Base-by-base conservation (phyloP, 495 filamentous ascomycete species). In the Daldinia concentrica region DNA sequence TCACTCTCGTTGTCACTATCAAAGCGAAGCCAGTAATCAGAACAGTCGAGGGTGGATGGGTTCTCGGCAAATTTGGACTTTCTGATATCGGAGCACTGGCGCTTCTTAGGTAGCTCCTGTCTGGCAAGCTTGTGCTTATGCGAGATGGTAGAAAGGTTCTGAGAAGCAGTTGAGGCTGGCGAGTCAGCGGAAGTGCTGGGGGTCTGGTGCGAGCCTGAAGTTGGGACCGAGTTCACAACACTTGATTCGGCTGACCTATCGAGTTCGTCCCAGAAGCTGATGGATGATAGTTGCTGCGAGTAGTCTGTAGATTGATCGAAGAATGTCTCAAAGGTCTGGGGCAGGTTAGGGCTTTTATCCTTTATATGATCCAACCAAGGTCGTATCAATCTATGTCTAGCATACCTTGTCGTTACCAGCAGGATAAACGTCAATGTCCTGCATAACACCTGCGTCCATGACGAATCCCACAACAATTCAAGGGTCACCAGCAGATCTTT, bases 381-480 rank as follows among this genome's bases (percentile, higher is more conserved):
- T 64, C 36, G 32, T 36, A 65, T 63, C 27, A 64, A 61, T 61
- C 50, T 59, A 50, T 22, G 39, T 55, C 24, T 34, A 12, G 60
- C 68, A 62, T 73, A 74, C 66, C 74, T 69, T 66, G 64, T 71
- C 72, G 71, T 71, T 75, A 71, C 74, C 70, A 62, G 76, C 68
- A 62, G 76, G 74, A 70, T 76, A 76, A 71, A 73, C 74, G 74
- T 78, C 76, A 58, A 76, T 78, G 74, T 78, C 76, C 71, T 78
- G 76, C 74, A 78, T 78, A 71, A 72, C 73, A 78, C 76, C 68
- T 78, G 76, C 66, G 74, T 78, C 76, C 76, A 78, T 78, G 76
- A 78, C 76, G 76, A 76, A 71, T 70, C 68, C 69, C 74, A 70
- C 69, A 54, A 58, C 54, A 78, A 64, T 66, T 73, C 48, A 58